Evolutionary conservation across 1,139 yeast genomes (phyloP), one percentile per base, ranked within the genome.

Genomic region (Suhomyces bokatorum): DNA sequence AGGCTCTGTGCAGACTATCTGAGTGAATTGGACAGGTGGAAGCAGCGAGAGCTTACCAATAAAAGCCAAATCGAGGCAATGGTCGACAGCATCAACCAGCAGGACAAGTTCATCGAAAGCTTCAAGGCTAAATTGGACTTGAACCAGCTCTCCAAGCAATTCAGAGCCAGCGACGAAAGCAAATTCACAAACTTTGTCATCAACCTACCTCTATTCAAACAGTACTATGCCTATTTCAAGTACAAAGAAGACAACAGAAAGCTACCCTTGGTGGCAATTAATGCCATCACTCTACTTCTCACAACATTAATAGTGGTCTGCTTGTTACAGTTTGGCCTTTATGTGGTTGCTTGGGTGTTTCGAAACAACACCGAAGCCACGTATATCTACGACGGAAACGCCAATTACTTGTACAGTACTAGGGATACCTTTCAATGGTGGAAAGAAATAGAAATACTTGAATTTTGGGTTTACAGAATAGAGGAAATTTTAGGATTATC

Each of bases 371-470:
- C 41, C 20, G 29, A 40, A 32, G 14, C 38, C 44, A 28, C 35
- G 6, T 65, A 64, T 45, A 44, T 63, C 3, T 63, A 59, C 43
- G 69, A 63, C 41, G 54, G 56, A 34, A 58, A 62, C 35, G 52
- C 53, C 20, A 35, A 32, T 16, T 39, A 40, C n/a, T 48, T 50
- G 51, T 45, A 42, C 30, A 37, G 36, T 14, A 49, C 39, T 24
- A 44, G 38, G 15, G 35, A 29, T 35, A 53, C 61, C 2, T 52
- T 63, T 24, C 55, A 44, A 20, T 67, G 73, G 71, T 67, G 72
- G 72, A 64, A 56, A 47, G 72, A 68, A 44, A 55, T 68, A 1
- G 64, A 57, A 40, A 63, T 67, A 66, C 42, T 68, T 16, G 73
- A 68, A 44, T 64, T 64, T 49, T 44, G 57, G 28, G 53, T 66